Conservation (phyloP, 768 basidiomycete species). For the Amanita pallidorosea region DNA sequence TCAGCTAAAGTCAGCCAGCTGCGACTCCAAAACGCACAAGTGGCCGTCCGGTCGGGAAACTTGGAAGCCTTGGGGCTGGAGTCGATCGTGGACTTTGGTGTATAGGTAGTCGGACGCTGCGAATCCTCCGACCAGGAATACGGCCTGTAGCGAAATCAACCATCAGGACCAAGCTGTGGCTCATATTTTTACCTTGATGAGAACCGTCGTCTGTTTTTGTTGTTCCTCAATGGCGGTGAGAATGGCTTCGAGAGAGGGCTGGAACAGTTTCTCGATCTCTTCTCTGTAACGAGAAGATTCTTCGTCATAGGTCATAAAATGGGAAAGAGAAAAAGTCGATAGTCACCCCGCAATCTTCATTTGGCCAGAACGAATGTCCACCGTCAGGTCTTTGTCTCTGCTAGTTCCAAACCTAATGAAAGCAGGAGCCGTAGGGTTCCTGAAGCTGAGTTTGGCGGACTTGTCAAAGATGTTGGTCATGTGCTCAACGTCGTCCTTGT, state of each 20-base stretch:
- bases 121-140: conserved; percentile 48
- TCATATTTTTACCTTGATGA: conserved; percentile 1
- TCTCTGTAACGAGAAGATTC: background rate
- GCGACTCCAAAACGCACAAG: conserved; percentile 17
- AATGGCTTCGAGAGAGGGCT: conserved; percentile 3
- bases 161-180: conserved; percentile 7
- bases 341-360: conserved; percentile 29
- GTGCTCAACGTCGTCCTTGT: conserved; percentile 5
- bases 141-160: conserved; percentile 16
- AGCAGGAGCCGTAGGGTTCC: conserved; percentile 23
- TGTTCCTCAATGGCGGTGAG: background rate
- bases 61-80: conserved; percentile 26
- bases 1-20: background rate
- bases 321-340: background rate
- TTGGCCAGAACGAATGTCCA: conserved; percentile 34
- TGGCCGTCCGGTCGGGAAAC: conserved; percentile 42
- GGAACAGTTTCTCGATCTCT: conserved; percentile 1
- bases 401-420: conserved; percentile 38
- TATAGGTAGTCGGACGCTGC: conserved; percentile 48
- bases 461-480: conserved; percentile 19
- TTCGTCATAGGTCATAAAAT: background rate
- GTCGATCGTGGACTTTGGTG: conserved; percentile 24
- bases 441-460: conserved; percentile 35
- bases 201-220: background rate
- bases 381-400: conserved; percentile 26